Conservation (phyloP, 169 alveolate genomes). For the Cryptosporidium meleagridis region DNA sequence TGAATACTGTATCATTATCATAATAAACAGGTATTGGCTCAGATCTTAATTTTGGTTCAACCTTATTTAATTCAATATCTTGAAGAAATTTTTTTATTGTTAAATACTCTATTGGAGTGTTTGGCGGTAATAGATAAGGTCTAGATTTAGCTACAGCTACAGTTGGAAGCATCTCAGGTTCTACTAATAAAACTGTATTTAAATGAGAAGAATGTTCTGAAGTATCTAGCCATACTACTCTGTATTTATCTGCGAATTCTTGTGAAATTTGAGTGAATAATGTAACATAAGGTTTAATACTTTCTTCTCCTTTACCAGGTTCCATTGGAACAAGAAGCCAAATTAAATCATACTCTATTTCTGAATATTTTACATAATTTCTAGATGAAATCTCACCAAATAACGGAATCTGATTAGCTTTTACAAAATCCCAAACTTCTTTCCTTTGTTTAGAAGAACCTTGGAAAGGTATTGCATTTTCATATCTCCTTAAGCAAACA, state of each 20-base stretch:
- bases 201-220: slow-evolving; percentile 62
- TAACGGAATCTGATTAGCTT: slow-evolving; percentile 35
- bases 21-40: slow-evolving; percentile 49
- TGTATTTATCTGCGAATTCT: slow-evolving; percentile 26
- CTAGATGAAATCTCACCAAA: slow-evolving; percentile 68
- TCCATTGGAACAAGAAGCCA: slow-evolving; percentile 74
- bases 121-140: slow-evolving; percentile 64
- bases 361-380: slow-evolving; percentile 54
- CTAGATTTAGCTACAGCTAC: slow-evolving; percentile 68
- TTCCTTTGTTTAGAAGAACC: neutral
- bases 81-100: slow-evolving; percentile 36
- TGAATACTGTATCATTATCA: slow-evolving; percentile 13
- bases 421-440: slow-evolving; percentile 28
- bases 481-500: slow-evolving; percentile 50
- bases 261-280: slow-evolving; percentile 29
- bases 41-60: slow-evolving; percentile 68
- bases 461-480: slow-evolving; percentile 4
- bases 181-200: slow-evolving; percentile 56
- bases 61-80: slow-evolving; percentile 22
- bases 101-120: slow-evolving; percentile 50
- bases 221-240: slow-evolving; percentile 73
- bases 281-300: slow-evolving; percentile 47
- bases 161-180: slow-evolving; percentile 75
- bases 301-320: slow-evolving; percentile 53
- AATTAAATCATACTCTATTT: slow-evolving; percentile 39